phyloP scores from a whole-genome alignment of 345 rosid genomes.

The Linum trigynum region DNA sequence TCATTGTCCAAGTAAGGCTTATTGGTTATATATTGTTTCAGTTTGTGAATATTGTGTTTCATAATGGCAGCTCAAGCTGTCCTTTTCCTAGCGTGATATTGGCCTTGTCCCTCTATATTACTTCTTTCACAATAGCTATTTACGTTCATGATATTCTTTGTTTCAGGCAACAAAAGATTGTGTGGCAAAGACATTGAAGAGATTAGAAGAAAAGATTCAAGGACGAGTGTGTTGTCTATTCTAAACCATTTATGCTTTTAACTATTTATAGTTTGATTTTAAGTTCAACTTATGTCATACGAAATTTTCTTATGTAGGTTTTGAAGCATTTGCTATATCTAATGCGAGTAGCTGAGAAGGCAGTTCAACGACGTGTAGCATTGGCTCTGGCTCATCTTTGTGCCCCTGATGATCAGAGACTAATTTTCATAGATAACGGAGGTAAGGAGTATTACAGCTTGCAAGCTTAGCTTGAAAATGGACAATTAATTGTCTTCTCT shows the following conservation, averaged over 20 bases:
- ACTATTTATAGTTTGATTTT: background rate
- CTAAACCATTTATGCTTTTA: background rate
- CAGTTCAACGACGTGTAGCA: conserved; percentile 77
- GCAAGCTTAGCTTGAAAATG: background rate
- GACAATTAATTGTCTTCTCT: background rate
- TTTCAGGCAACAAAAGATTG: conserved; percentile 97
- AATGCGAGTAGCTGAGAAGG: conserved; percentile 79
- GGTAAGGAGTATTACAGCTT: conserved; percentile 38
- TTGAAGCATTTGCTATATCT: conserved; percentile 74
- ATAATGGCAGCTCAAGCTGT: too few species aligned
- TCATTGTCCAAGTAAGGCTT: conserved; percentile 73
- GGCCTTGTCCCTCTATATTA: background rate
- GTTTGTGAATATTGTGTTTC: too few species aligned
- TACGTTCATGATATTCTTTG: background rate
- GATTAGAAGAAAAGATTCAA: conserved; percentile 93
- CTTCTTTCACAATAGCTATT: background rate
- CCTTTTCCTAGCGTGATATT: too few species aligned
- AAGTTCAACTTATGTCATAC: background rate
- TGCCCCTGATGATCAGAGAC: conserved; percentile 74
- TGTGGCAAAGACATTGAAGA: conserved; percentile 88
- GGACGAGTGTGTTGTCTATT: conserved; percentile 62
- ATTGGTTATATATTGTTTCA: background rate
- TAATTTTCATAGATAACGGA: conserved; percentile 69
- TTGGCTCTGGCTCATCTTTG: conserved; percentile 96
- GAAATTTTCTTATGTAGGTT: conserved; percentile 42